These are phyloP conservation scores for Fusarium sp. DNA, from an alignment of 2,329 filamentous ascomycete genomes.

Conservation along the genomic window DNA sequence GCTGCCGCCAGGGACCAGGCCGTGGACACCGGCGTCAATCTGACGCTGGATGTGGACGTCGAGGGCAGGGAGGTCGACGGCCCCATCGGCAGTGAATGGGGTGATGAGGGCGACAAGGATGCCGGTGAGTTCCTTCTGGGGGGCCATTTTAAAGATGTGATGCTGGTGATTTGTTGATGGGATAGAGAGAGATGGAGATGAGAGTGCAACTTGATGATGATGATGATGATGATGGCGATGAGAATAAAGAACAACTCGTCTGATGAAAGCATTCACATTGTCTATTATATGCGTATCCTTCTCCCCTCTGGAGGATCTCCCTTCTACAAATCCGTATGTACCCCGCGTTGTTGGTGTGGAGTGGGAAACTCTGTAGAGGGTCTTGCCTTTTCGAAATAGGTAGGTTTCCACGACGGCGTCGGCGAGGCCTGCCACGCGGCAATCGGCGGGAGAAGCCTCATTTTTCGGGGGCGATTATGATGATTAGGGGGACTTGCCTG, in stretches of 20 bases:
- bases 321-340: constrained; percentile 6
- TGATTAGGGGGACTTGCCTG: neutral
- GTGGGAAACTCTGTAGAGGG: neutral
- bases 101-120: constrained; percentile 62
- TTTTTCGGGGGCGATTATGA: neutral
- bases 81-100: constrained; percentile 55
- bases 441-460: neutral
- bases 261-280: neutral
- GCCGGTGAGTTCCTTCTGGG: constrained; percentile 47
- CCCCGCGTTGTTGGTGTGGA: constrained; percentile 26
- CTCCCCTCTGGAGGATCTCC: neutral
- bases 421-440: constrained; percentile 13
- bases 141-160: constrained; percentile 33
- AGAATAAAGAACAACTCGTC: neutral
- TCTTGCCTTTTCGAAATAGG: constrained; percentile 25
- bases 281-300: constrained; percentile 22
- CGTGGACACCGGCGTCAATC: constrained; percentile 57
- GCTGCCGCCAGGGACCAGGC: constrained; percentile 61
- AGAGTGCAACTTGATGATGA: neutral
- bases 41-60: constrained; percentile 57
- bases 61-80: constrained; percentile 49
- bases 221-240: neutral
- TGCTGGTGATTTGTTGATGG: neutral
- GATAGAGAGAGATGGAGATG: neutral
- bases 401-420: constrained; percentile 36